Base-by-base conservation (phyloP, 1,284 basidiomycete genomes). In the Austroboletus niveus region DNA sequence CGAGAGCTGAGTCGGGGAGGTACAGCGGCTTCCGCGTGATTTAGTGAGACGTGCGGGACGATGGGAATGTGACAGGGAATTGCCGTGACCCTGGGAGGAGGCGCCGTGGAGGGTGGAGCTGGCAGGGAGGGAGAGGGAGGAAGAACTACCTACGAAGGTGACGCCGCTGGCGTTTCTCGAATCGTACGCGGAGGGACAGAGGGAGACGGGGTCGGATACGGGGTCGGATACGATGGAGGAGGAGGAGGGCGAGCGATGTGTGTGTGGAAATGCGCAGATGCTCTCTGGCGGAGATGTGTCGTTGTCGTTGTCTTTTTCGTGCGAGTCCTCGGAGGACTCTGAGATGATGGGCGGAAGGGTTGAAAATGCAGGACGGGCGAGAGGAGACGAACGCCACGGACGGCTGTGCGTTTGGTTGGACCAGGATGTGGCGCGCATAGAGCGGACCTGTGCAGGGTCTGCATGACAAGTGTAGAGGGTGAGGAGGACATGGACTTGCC, bases 361-460 rank as follows among this genome's bases (percentile, higher is more conserved):
- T 8, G 66, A 66, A 14, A 66, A 60, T 3, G 27, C 65, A 24
- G 57, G 60, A 2, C 65, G 45, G 0, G 67, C 60, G 44, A 66
- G 64, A 0, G 64, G 64, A 0, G 64, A 66, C 8, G 65, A 66
- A 11, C 65, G 65, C 52, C 64, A 49, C 4, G 65, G 65, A 4
- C 65, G 66, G 11, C 68, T 52, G 8, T 57, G 51, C 30, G 52
- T 43, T 5, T 59, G 39, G 12, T 60, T 49, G 15, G 51, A 34
- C 51, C 53, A 57, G 1, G 50, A 15, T 20, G 54, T n/a, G 36
- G 50, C 34, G 39, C 64, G 61, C n/a, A 22, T 27, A 40, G 52
- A 31, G 56, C 64, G 61, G 39, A 24, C 15, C 61, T 66, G 50
- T 15, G 38, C 7, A 17, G 32, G 32, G 32, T 24, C 22, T 24